Evolutionary conservation across 129 eudicot genomes (phyloP).

Genomic region (Deinandra increscens): DNA sequence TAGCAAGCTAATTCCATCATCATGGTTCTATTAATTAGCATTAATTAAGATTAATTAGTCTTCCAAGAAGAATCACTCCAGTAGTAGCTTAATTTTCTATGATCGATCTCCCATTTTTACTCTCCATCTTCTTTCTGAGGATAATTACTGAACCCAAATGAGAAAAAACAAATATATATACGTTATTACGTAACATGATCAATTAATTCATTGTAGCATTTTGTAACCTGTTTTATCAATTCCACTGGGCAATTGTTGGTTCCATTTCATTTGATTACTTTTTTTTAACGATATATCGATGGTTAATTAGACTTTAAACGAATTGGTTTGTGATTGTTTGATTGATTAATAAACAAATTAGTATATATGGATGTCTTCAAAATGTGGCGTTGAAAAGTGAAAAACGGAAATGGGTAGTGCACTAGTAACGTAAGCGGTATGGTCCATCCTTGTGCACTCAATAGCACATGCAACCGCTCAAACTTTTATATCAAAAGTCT

Average conservation of each 20-base stretch:
- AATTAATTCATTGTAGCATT: conserved; percentile 52
- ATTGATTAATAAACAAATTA: not conserved
- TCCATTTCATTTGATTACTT: conserved; percentile 13
- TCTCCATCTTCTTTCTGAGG: conserved; percentile 18
- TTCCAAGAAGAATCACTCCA: conserved; percentile 24
- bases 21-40: conserved; percentile 15
- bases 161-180: conserved; percentile 15
- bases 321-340: not conserved
- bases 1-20: conserved; percentile 28
- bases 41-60: conserved; percentile 20
- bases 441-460: conserved; percentile 41
- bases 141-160: not conserved
- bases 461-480: conserved; percentile 43
- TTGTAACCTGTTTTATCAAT: conserved; percentile 32
- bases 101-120: not conserved
- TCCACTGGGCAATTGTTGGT: conserved; percentile 32
- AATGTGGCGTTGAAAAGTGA: conserved; percentile 23
- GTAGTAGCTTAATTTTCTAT: too few relatives aligned
- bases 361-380: not conserved
- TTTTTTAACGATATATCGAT: too few relatives aligned
- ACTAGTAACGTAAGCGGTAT: conserved; percentile 33
- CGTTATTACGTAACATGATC: conserved; percentile 34
- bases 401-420: conserved; percentile 26
- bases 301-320: too few relatives aligned
- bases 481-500: conserved; percentile 38